Evolutionary conservation across 176 grass and related monocot genomes (phyloP).

Genomic region (Juncus effusus): DNA sequence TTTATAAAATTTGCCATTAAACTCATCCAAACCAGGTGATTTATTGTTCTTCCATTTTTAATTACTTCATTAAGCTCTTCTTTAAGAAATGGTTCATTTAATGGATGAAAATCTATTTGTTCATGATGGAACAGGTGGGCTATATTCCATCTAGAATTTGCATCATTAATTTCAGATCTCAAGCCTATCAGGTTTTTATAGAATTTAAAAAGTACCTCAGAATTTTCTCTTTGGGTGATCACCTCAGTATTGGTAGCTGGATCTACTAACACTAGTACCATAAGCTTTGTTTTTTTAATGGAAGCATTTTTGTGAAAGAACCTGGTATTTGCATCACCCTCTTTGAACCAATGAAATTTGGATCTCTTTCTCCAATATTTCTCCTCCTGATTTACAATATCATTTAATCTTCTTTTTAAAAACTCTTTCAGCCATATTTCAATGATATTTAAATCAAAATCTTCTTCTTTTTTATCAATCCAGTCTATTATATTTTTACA

Average conservation of each 20-base stretch:
- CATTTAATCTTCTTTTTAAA: not conserved
- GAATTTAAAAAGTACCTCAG: not conserved
- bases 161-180: not conserved
- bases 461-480: not conserved
- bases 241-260: not conserved
- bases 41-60: no score
- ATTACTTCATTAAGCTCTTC: no score
- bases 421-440: not conserved
- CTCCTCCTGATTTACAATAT: not conserved
- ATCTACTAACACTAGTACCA: not conserved
- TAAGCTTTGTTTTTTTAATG: not conserved
- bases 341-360: not conserved
- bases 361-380: not conserved
- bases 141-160: no score
- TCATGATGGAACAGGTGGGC: no score
- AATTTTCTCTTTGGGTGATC: not conserved
- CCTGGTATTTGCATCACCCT: not conserved
- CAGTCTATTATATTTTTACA: not conserved
- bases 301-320: not conserved
- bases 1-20: not conserved
- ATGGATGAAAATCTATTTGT: no score
- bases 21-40: no score
- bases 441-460: no score
- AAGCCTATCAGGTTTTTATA: not conserved
- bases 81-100: no score